A percentile compares a stretch with the other conserved stretches of the same genome.
Evolutionary conservation across 2,329 filamentous ascomycete species (phyloP).

Genomic region (Pseudocercospora vitis): DNA sequence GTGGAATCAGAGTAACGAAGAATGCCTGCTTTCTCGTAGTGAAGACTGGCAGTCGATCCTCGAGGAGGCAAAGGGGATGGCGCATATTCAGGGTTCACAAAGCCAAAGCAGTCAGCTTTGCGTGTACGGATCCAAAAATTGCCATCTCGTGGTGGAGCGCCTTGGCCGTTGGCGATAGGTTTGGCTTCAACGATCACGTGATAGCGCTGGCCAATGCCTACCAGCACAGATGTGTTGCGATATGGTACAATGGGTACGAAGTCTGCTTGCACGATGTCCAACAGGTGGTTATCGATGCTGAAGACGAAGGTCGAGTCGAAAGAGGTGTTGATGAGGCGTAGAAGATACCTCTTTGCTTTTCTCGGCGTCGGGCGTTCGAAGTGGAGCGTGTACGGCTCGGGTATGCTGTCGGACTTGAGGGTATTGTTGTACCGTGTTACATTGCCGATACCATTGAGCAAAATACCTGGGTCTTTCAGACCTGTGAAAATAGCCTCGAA

Average conservation of each 20-base stretch:
- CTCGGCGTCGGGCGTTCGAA: too few relatives aligned
- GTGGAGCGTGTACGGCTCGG: too few relatives aligned
- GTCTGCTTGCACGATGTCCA: slow-evolving; percentile 47
- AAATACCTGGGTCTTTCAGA: too few relatives aligned
- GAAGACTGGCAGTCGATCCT: too few relatives aligned
- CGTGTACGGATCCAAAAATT: slow-evolving; percentile 35
- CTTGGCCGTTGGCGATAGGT: not conserved
- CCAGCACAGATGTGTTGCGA: slow-evolving; percentile 37
- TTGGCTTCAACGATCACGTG: slow-evolving; percentile 32
- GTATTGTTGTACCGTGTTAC: too few relatives aligned
- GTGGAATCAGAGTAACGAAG: slow-evolving; percentile 27
- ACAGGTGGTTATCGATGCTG: slow-evolving; percentile 43
- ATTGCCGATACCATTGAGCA: too few relatives aligned
- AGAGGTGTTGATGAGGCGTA: slow-evolving; percentile 46
- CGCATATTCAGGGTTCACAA: slow-evolving; percentile 31
- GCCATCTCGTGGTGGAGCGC: slow-evolving; percentile 2
- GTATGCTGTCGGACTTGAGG: too few relatives aligned
- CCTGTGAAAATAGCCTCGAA: too few relatives aligned
- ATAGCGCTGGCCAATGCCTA: slow-evolving; percentile 41
- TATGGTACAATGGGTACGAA: slow-evolving; percentile 48
- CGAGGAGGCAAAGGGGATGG: too few relatives aligned
- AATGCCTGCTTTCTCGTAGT: slow-evolving; percentile 31
- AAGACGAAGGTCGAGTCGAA: slow-evolving; percentile 43
- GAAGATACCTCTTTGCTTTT: slow-evolving; percentile 46
- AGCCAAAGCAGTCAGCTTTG: slow-evolving; percentile 32